Base-by-base conservation (phyloP, 2,329 filamentous ascomycete species). In the Aureobasidium leucospermi region DNA sequence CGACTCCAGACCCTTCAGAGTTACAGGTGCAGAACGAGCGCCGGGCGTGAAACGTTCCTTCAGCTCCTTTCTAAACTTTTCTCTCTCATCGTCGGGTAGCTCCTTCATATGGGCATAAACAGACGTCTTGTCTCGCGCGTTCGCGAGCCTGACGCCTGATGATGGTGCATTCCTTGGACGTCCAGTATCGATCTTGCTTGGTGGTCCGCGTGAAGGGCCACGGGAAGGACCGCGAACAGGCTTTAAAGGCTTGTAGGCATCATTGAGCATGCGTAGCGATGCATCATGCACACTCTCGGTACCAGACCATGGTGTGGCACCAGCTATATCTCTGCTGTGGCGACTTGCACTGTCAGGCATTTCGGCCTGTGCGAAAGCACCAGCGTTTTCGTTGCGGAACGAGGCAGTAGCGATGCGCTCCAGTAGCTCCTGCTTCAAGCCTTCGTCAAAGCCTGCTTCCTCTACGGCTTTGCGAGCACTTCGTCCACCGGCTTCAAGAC, bases 21-120 rank as follows among this genome's bases (percentile, higher is more conserved):
- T 85, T 59, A 85, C 87, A 1, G 92, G 90, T 73, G 95, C 82
- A 0, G 84, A 78, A 48, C 90, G 81, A 3, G 85, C 87, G 1
- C 81, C 83, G 0, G 92, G 86, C 15, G 82, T 77, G 66, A 97
- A 96, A 1, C 92, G 82, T 60, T 96, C 91, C 39, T 87, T 86
- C 61, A 97, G 81, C 69, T 94, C 85, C 63, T 82, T 80, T 51
- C 85, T 82, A 66, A 89, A 78, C 13, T 85, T 84, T 65, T 90
- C 87, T 38, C 83, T 83, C 71, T 97, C 91, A 32, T 86, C 75
- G 0, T 89, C 85, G 2, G 81, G 85, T 64, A 94, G 74, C 31
- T 81, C 78, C 61, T 83, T 81, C 49, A 80, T 75, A 13, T 76
- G 67, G 6, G 77, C 70, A 64, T 86, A 87, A 5, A 78, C 75